phyloP scores from a whole-genome alignment of 1,284 basidiomycete species.

The Somion occarium region DNA sequence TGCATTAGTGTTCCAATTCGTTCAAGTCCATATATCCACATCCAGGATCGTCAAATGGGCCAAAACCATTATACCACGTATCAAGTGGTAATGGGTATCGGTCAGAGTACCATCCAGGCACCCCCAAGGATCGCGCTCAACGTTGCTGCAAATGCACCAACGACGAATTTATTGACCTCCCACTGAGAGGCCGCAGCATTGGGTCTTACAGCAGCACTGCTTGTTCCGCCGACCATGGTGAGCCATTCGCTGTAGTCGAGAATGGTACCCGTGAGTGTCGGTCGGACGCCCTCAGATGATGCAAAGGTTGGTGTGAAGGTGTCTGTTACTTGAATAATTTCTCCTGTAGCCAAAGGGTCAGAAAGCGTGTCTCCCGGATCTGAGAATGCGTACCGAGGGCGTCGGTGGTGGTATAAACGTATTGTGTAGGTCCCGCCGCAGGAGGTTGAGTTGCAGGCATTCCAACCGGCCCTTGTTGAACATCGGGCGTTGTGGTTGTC shows the following conservation, averaged over 20 bases:
- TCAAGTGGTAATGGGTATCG: too few species aligned
- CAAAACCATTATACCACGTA: too few species aligned
- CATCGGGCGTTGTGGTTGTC: conserved; percentile 19
- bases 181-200: conserved; percentile 1
- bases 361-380: not conserved
- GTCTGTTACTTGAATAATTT: conserved; percentile 38
- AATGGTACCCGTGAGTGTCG: conserved; percentile 45
- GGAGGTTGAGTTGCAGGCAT: conserved; percentile 40
- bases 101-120: conserved; percentile 23
- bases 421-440: conserved; percentile 44
- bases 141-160: conserved; percentile 3
- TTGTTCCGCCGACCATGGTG: conserved; percentile 37
- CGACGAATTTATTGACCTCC: not conserved
- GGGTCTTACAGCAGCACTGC: conserved; percentile 21
- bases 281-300: conserved; percentile 23
- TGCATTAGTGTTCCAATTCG: too few species aligned
- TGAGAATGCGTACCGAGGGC: conserved; percentile 35
- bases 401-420: conserved; percentile 56
- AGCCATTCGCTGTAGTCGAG: conserved; percentile 50
- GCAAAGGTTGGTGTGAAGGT: conserved; percentile 56
- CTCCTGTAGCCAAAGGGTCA: conserved; percentile 20
- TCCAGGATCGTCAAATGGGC: too few species aligned
- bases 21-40: too few species aligned
- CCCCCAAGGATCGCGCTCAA: conserved; percentile 29
- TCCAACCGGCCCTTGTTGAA: conserved; percentile 53